Evolutionary conservation across 164 flowering plant genomes (phyloP).

Genomic region (Vitis rotundifolia): DNA sequence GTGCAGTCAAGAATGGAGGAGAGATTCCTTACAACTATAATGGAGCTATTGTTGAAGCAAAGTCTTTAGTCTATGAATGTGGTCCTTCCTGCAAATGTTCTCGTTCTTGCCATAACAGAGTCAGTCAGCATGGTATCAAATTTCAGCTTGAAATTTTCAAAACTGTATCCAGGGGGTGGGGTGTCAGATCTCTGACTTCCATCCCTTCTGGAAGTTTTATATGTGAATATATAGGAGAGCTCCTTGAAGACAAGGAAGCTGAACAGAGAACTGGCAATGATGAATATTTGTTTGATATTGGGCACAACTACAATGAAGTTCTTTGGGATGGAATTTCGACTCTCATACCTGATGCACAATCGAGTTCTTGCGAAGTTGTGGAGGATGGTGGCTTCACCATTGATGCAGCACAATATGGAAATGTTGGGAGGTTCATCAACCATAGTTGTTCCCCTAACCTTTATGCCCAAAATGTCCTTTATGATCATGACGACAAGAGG

Average conservation of each 20-base stretch:
- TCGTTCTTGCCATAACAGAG: slow-evolving; percentile 76
- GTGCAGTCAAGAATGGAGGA: slow-evolving; percentile 77
- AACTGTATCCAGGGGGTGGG: slow-evolving; percentile 86
- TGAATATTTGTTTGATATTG: slow-evolving; percentile 91
- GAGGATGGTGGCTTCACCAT: slow-evolving; percentile 71
- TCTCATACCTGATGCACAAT: slow-evolving; percentile 36
- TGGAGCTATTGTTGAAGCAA: slow-evolving; percentile 79
- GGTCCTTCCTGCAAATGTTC: slow-evolving; percentile 87
- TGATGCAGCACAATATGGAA: slow-evolving; percentile 66
- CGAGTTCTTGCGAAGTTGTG: slow-evolving; percentile 30
- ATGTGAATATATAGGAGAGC: slow-evolving; percentile 87
- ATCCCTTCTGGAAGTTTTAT: slow-evolving; percentile 88
- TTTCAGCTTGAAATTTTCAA: slow-evolving; percentile 82
- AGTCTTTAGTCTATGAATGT: slow-evolving; percentile 81
- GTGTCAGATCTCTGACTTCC: slow-evolving; percentile 69
- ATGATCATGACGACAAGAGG: slow-evolving; percentile 74
- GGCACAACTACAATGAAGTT: slow-evolving; percentile 58
- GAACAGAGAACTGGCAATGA: slow-evolving; percentile 71
- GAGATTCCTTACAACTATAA: slow-evolving; percentile 75
- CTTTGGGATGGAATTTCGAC: slow-evolving; percentile 42
- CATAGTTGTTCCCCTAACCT: slow-evolving; percentile 94
- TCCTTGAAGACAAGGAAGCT: slow-evolving; percentile 79
- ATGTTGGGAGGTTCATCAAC: slow-evolving; percentile 82
- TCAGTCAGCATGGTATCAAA: slow-evolving; percentile 71
- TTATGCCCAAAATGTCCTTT: slow-evolving; percentile 86